phyloP scores from a whole-genome alignment of 352 stramenopile genomes.

The Thalassiosira ordinaria region DNA sequence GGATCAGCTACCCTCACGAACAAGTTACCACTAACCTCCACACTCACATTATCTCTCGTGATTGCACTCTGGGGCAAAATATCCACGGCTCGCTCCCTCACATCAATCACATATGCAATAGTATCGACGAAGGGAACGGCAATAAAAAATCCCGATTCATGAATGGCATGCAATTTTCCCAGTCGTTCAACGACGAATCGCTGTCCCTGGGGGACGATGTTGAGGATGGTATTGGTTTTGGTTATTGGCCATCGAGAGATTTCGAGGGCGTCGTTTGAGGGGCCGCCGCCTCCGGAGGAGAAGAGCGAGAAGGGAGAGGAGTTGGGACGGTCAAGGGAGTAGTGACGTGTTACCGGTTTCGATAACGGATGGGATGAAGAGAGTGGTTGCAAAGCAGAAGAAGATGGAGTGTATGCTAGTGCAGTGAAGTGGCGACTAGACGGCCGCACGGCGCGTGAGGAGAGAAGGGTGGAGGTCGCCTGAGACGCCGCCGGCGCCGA shows the following conservation, averaged over 20 bases:
- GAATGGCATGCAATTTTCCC: conserved; percentile 81
- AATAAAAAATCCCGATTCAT: conserved; percentile 84
- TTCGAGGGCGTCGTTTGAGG: conserved; percentile 45
- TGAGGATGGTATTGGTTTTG: conserved; percentile 85
- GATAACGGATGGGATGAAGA: neutral
- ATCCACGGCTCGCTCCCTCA: conserved; percentile 82
- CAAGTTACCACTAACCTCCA: conserved; percentile 84
- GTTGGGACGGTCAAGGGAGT: conserved; percentile 51
- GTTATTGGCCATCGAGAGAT: conserved; percentile 78
- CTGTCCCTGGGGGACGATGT: conserved; percentile 85
- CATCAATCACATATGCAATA: conserved; percentile 86
- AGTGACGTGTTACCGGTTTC: conserved; percentile 35
- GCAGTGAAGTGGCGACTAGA: conserved; percentile 15
- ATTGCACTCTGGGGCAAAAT: conserved; percentile 81
- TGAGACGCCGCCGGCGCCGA: neutral
- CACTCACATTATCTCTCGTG: conserved; percentile 84
- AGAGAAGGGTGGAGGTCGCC: neutral
- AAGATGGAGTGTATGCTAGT: conserved; percentile 13
- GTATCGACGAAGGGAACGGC: conserved; percentile 82
- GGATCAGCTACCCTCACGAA: conserved; percentile 85
- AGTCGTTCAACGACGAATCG: conserved; percentile 84
- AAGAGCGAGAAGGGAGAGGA: conserved; percentile 37
- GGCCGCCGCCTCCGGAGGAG: conserved; percentile 7
- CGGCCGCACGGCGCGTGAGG: neutral
- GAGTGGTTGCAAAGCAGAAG: neutral